Base-by-base conservation (phyloP, 768 basidiomycete species). In the Pleurotus djamor region DNA sequence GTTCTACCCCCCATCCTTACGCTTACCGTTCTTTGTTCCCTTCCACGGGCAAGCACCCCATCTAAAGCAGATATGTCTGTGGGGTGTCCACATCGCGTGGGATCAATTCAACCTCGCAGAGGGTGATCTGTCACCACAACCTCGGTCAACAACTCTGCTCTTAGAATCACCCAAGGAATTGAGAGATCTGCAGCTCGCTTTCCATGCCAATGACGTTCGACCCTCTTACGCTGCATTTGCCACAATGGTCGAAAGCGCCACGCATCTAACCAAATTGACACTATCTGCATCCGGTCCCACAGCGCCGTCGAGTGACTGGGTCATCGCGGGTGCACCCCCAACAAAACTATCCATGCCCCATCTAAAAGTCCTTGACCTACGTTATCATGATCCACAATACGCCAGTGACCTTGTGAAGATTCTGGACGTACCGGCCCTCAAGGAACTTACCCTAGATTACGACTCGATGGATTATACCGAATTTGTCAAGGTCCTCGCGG, bases 21-120 rank as follows among this genome's bases (percentile, higher is more conserved):
- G 68, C 47, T 74, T 71, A 8, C 71, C 71, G 17, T 78, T 79
- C 62, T 56, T 56, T 32, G 71, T 78, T 9, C 76, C 83, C 14
- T 85, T 91, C 64, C 76, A 83, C 57, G 77, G 82, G 2, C 77
- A 80, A 28, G 78, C 77, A 14, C 90, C 90, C 1, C 77, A 73
- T 6, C 72, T 92, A 12, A 71, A 68, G 16, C 65, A 71, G 4
- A 69, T 83, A 36, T 72, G 74, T 8, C 74, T 92, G 32, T 89
- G 86, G 84, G 89, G 88, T 41, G 85, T 90, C 4, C 89, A 89
- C 61, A 69, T 91, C 36, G 79, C 85, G 59, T 92, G 90, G 90
- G 74, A 78, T 34, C 34, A 58, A 13, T 14, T 59, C 10, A 43
- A 21, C 33, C 14, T 56, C 32, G 41, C 16, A 4, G 16, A 56